phyloP scores from a whole-genome alignment of 1,139 yeast species.

The Geotrichum cucujoidarum region DNA sequence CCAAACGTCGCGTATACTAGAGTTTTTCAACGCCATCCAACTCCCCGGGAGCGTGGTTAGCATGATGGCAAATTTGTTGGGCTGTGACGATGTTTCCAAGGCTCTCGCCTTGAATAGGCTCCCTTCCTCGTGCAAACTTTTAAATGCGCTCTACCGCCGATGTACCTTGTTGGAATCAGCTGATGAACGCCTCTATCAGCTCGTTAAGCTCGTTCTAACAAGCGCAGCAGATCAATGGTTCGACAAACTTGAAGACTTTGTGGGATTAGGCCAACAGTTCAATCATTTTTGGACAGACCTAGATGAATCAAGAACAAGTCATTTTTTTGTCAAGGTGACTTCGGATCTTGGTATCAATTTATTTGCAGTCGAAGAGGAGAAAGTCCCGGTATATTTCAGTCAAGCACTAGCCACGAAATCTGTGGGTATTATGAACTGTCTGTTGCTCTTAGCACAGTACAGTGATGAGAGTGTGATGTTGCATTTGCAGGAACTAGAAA shows the following conservation, averaged over 20 bases:
- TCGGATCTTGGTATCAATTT: slow-evolving; percentile 11
- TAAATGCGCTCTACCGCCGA: slow-evolving; percentile 28
- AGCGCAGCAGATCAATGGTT: slow-evolving; percentile 29
- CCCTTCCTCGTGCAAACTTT: slow-evolving; percentile 28
- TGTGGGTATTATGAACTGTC: slow-evolving; percentile 18
- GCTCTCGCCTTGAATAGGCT: slow-evolving; percentile 26
- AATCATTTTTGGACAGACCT: slow-evolving; percentile 12
- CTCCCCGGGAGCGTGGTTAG: slow-evolving; percentile 24
- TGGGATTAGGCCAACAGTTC: slow-evolving; percentile 24
- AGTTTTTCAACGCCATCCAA: slow-evolving; percentile 21
- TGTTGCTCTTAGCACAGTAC: slow-evolving; percentile 15
- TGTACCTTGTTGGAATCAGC: slow-evolving; percentile 25
- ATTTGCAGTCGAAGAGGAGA: slow-evolving; percentile 13
- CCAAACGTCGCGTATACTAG: slow-evolving; percentile 13
- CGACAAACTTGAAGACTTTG: slow-evolving; percentile 22
- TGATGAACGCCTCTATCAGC: slow-evolving; percentile 21
- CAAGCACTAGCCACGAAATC: slow-evolving; percentile 13
- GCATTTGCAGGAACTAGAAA: slow-evolving; percentile 9
- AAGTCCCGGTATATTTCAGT: slow-evolving; percentile 18
- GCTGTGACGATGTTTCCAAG: slow-evolving; percentile 30
- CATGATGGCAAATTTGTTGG: slow-evolving; percentile 30
- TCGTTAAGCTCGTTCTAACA: slow-evolving; percentile 24
- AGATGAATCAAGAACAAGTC: slow-evolving; percentile 8
- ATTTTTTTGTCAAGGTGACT: slow-evolving; percentile 11
- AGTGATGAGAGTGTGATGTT: slow-evolving; percentile 15